phyloP scores from a whole-genome alignment of 164 flowering plant species.

The Magnolia sinica region DNA sequence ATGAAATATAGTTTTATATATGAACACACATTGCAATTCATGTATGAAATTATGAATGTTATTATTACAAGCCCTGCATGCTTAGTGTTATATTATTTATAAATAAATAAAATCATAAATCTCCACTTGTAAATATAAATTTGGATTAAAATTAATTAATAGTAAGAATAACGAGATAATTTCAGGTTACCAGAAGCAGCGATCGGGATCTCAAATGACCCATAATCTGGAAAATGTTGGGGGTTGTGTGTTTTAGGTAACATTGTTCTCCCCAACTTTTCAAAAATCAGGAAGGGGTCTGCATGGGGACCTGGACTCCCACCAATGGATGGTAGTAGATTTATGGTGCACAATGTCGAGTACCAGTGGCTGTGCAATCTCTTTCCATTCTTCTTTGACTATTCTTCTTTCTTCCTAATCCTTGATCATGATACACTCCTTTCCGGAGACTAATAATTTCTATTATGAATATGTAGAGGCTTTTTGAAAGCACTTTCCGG shows the following conservation, averaged over 20 bases:
- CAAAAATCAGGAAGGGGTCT: background rate
- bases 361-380: background rate
- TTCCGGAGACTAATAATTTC: background rate
- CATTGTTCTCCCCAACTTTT: background rate
- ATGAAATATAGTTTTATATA: too few relatives aligned
- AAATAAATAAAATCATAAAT: too few relatives aligned
- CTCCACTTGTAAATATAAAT: too few relatives aligned
- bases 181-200: too few relatives aligned
- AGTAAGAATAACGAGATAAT: too few relatives aligned
- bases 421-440: background rate
- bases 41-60: too few relatives aligned
- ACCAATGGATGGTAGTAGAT: background rate
- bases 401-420: background rate
- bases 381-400: background rate
- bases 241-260: background rate
- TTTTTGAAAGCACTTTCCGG: constrained; percentile 79
- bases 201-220: too few relatives aligned
- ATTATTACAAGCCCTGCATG: too few relatives aligned
- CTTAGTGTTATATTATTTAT: too few relatives aligned
- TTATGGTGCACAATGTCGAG: background rate
- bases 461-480: constrained; percentile 55
- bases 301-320: background rate
- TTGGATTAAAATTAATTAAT: too few relatives aligned
- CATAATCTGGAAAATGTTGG: background rate
- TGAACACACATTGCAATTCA: too few relatives aligned